Evolutionary conservation across 805 yeast genomes (phyloP).

Genomic region (Spathaspora sp.): DNA sequence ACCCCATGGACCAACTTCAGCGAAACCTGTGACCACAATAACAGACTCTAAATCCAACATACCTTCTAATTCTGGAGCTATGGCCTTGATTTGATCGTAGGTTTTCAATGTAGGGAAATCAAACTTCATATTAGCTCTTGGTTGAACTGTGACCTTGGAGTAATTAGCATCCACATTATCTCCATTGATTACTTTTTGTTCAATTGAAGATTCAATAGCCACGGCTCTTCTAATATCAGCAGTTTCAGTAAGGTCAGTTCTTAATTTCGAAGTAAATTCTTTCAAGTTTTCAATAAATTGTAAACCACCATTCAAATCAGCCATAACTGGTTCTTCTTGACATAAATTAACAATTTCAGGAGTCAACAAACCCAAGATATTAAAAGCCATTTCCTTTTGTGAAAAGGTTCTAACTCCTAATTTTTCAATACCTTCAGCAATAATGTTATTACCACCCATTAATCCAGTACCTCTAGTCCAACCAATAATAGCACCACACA

Average conservation of each 20-base stretch:
- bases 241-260: constrained; percentile 72
- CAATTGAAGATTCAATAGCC: constrained; percentile 87
- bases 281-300: constrained; percentile 90
- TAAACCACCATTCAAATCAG: constrained; percentile 98
- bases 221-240: constrained; percentile 95
- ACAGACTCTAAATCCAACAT: constrained; percentile 88
- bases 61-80: constrained; percentile 78
- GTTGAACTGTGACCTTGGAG: constrained; percentile 72
- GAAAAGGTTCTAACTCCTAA: constrained; percentile 97
- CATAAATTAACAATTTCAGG: constrained; percentile 82
- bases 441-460: constrained; percentile 94
- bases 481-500: constrained; percentile 98
- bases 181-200: constrained; percentile 82
- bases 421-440: constrained; percentile 96
- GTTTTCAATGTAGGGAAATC: constrained; percentile 87
- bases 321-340: constrained; percentile 93
- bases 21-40: constrained; percentile 94
- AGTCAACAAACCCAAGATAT: constrained; percentile 88
- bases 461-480: constrained; percentile 99
- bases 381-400: constrained; percentile 99
- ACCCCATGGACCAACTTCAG: constrained; percentile 99
- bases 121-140: constrained; percentile 92
- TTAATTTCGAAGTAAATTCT: constrained; percentile 75
- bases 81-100: constrained; percentile 65
- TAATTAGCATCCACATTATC: constrained; percentile 84